Base-by-base conservation (phyloP, 305 asterid genomes). In the Fraxinus latifolia region DNA sequence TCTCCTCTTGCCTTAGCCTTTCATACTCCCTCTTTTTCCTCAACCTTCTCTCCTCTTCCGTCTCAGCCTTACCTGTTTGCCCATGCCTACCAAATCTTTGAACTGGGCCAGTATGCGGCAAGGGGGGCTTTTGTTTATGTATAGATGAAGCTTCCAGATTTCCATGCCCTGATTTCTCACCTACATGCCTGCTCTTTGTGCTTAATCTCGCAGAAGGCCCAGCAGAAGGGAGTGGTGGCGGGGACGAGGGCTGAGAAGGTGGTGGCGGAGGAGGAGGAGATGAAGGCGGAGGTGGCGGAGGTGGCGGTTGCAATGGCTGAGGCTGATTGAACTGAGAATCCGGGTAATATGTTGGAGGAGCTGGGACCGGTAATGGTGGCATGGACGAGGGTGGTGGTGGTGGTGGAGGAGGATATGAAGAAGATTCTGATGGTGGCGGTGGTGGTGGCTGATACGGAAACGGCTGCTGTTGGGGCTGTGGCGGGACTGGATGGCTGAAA, bases 41-140 rank as follows among this genome's bases (percentile, higher is more conserved):
- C 87, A 88, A 53, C 88, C 98, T 91, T 82, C 98, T 88, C 88
- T 96, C 99, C 50, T 94, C 99, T 86, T 96, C 99, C 5, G 96
- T 91, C 92, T 94, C 99, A 80, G 82, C 90, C 87, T 90, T 87
- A 75, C 89, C 90, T 25, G 81, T 71, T 67, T 83, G 88, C 12
- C 86, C 92, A 58, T 79, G 90, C 76, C 91, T 94, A 39, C 85
- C 77, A 5, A 89, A 15, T 82, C 87, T 92, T 80, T 87, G 94
- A 74, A 23, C 83, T 1, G 87, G 89, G 39, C 85, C 85, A 86
- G 50, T 76, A 85, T 82, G 44, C 3, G 94, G 93, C 83, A 87
- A 87, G 27, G 96, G 89, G 77, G 92, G 94, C 83, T 89, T 91
- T 58, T 82, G 88, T 62, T 86, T 86, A 74, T 89, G 91, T 80